These are phyloP conservation scores for Heterobasidion parviporum DNA, from an alignment of 1,284 basidiomycete species.

Conservation along the genomic window DNA sequence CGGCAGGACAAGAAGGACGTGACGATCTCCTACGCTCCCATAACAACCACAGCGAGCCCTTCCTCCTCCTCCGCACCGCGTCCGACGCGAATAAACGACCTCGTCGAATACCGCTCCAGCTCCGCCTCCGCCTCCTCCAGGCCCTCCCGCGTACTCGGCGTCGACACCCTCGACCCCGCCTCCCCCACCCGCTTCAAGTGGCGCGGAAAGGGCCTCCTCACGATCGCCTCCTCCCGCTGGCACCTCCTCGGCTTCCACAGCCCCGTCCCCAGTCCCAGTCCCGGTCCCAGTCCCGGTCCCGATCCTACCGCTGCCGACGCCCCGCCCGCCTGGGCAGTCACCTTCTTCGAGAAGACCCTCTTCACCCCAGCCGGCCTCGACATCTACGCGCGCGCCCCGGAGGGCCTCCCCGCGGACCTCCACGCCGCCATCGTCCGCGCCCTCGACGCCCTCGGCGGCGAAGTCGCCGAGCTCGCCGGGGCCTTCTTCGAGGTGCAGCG, in stretches of 20 bases:
- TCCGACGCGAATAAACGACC: slow-evolving; percentile 25
- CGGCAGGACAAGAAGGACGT: slow-evolving; percentile 32
- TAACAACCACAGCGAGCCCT: slow-evolving; percentile 8
- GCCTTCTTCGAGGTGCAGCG: not conserved
- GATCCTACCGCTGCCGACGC: slow-evolving; percentile 13
- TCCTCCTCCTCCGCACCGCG: not conserved
- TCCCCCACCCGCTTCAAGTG: slow-evolving; percentile 34
- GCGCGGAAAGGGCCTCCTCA: slow-evolving; percentile 35
- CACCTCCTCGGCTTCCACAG: slow-evolving; percentile 34
- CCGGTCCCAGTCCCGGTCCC: slow-evolving; percentile 42
- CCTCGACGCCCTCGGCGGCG: not conserved
- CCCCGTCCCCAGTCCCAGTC: slow-evolving; percentile 8
- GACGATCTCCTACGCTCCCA: slow-evolving; percentile 31
- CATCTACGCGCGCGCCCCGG: slow-evolving; percentile 29
- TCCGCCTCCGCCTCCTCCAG: slow-evolving; percentile 17
- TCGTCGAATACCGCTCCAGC: slow-evolving; percentile 28
- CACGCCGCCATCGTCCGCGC: not conserved
- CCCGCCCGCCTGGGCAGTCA: slow-evolving; percentile 32
- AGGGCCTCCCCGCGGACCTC: slow-evolving; percentile 16
- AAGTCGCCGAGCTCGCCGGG: not conserved
- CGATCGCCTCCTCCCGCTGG: slow-evolving; percentile 37
- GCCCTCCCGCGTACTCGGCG: slow-evolving; percentile 26
- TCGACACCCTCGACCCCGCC: slow-evolving; percentile 23
- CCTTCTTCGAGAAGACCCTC: slow-evolving; percentile 41
- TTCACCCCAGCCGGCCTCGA: slow-evolving; percentile 46